A percentile compares a stretch with the other conserved stretches of the same genome.
Conservation (phyloP, 2,329 filamentous ascomycete species). For the Aspergillus sojae region DNA sequence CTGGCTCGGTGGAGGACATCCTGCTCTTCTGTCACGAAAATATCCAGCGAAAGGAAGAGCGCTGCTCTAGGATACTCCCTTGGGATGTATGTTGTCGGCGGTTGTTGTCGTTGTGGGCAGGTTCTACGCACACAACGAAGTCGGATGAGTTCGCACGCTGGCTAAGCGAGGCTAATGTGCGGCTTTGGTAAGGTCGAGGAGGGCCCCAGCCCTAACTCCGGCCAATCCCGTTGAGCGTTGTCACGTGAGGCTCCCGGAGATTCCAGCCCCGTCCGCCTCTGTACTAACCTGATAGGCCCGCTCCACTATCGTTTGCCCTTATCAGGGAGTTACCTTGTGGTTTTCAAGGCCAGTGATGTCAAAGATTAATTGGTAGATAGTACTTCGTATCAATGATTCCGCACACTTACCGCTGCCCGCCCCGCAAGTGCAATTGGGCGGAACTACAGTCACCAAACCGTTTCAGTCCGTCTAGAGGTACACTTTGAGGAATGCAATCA, state of each 20-base stretch:
- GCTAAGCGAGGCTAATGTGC: constrained; percentile 48
- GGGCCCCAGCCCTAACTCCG: constrained; percentile 44
- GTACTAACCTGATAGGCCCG: constrained; percentile 3
- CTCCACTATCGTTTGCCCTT: constrained; percentile 1
- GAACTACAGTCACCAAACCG: not conserved
- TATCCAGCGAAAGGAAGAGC: constrained; percentile 45
- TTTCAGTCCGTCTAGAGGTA: not conserved
- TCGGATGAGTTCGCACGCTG: constrained; percentile 41
- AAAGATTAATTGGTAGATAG: not conserved
- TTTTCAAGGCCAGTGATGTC: not conserved
- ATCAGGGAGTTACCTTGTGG: not conserved
- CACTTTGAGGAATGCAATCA: not conserved
- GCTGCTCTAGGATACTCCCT: constrained; percentile 45
- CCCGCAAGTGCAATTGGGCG: not conserved
- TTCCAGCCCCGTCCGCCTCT: constrained; percentile 3
- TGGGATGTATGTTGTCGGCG: constrained; percentile 49
- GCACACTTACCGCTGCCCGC: constrained; percentile 4
- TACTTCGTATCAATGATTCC: constrained; percentile 1
- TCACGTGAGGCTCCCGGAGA: constrained; percentile 29
- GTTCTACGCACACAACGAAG: constrained; percentile 47
- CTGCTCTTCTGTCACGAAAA: constrained; percentile 50
- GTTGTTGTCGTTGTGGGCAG: constrained; percentile 50
- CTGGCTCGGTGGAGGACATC: constrained; percentile 69
- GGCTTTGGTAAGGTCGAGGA: constrained; percentile 28
- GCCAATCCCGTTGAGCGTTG: constrained; percentile 25